phyloP scores from a whole-genome alignment of 768 basidiomycete species.

The Grammothele lineata region DNA sequence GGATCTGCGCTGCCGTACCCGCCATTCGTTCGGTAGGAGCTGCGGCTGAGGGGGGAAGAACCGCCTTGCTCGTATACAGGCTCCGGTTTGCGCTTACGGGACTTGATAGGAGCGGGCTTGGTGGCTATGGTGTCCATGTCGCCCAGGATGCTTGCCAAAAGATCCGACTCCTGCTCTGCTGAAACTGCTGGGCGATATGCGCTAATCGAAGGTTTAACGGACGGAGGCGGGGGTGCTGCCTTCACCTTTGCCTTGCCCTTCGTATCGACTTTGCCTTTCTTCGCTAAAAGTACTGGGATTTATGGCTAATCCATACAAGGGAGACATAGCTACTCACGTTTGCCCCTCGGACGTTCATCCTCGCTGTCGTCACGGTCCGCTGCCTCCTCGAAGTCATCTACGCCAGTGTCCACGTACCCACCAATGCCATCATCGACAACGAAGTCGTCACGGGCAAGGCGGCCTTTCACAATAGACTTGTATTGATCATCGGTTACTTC shows the following conservation, averaged over 20 bases:
- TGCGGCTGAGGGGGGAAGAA: constrained; percentile 18
- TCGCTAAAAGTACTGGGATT: constrained; percentile 30
- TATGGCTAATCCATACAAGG: constrained; percentile 2
- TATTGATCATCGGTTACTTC: constrained; percentile 91
- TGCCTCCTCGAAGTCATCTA: constrained; percentile 85
- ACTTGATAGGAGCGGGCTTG: constrained; percentile 29
- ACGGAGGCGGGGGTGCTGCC: constrained; percentile 48
- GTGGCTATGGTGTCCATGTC: constrained; percentile 54
- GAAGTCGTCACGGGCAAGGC: constrained; percentile 88
- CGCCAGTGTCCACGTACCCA: constrained; percentile 94
- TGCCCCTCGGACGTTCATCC: constrained; percentile 38
- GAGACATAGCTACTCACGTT: constrained; percentile 30
- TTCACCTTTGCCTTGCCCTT: constrained; percentile 41
- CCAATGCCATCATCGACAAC: constrained; percentile 89
- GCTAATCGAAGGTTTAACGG: constrained; percentile 57
- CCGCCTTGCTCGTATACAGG: constrained; percentile 27
- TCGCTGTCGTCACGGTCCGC: constrained; percentile 56
- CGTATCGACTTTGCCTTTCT: constrained; percentile 38
- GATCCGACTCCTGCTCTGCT: constrained; percentile 80
- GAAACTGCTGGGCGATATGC: constrained; percentile 78
- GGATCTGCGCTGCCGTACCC: constrained; percentile 14
- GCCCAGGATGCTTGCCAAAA: constrained; percentile 80
- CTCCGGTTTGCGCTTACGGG: constrained; percentile 70
- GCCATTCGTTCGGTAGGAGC: constrained; percentile 1
- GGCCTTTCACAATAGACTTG: constrained; percentile 72